Base-by-base conservation (phyloP, 352 stramenopile species). In the Peronospora belbahrii region DNA sequence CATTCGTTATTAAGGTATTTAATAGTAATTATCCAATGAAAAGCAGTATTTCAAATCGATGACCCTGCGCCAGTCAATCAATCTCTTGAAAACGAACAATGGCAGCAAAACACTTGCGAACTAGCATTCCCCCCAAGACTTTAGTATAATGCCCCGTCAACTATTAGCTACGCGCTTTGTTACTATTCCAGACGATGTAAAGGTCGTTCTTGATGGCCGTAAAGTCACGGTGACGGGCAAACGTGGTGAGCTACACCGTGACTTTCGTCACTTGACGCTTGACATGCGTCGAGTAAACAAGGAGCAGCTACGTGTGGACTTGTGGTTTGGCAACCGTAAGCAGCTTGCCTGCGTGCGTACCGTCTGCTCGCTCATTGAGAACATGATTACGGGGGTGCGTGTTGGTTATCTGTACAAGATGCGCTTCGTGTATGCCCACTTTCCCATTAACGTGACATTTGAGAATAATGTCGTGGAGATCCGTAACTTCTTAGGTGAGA, bases 401-500 rank as follows among this genome's bases (percentile, higher is more conserved):
- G 83, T 96, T 33, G 97, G 95, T 42, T 99, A 97, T 86, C 60
- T 89, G 15, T 99, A 99, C 94, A 99, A 99, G 88, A 98, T 99
- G 96, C 92, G 97, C 56, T 98, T 99, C 70, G 96, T 98, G 63
- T 99, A 99, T 79, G 94, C 92, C 48, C 97, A 99, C 79, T 99
- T 99, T 72, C 97, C 97, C 65, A 99, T 99, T 92, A 99, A 99
- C 74, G 95, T 99, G 22, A 94, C 86, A 44, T 85, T 98, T 55
- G 84, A 95, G 46, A 85, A 87, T 65, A 85, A 84, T 67, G 70
- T 68, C 44, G 88, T 99, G 48, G 96, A 99, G 75, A 98, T 99
- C 72, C 89, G 96, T 50, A 99, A 99, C 88, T 99, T 99, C 76
- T 78, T 99, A 43, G 97, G 97, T 80, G 95, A 99, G 76, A 98